Conservation (phyloP, 2,329 filamentous ascomycete genomes). For the Fusarium sp. region DNA sequence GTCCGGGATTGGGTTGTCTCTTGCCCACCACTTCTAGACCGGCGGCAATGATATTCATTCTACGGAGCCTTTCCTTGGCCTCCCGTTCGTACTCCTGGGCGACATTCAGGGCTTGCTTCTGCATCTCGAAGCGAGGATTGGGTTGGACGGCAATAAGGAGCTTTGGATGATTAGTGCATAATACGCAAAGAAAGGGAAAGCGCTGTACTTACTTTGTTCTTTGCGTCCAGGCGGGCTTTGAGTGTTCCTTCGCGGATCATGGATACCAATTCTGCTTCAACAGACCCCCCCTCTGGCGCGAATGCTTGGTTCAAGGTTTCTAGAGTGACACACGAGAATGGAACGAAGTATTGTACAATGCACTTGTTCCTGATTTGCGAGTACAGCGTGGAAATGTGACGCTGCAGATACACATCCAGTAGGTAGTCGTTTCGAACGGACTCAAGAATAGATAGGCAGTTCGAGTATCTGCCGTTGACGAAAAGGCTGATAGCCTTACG, state of each 20-base stretch:
- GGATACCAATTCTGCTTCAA: conserved; percentile 79
- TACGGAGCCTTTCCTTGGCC: conserved; percentile 79
- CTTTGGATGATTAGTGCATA: conserved; percentile 53
- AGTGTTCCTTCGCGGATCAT: conserved; percentile 82
- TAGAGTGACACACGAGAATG: conserved; percentile 89
- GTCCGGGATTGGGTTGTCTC: conserved; percentile 39
- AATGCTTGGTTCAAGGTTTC: conserved; percentile 84
- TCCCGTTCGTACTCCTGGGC: conserved; percentile 80
- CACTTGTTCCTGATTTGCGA: conserved; percentile 85
- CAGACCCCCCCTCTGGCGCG: conserved; percentile 69
- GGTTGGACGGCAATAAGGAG: conserved; percentile 79
- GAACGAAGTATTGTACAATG: conserved; percentile 91
- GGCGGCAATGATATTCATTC: conserved; percentile 80
- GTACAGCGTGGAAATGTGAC: conserved; percentile 78
- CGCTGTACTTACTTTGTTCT: conserved; percentile 71
- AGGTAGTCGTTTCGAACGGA: conserved; percentile 86
- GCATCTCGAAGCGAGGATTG: conserved; percentile 76
- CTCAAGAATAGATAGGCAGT: conserved; percentile 85
- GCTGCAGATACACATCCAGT: conserved; percentile 88
- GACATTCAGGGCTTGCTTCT: conserved; percentile 75
- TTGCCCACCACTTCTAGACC: conserved; percentile 73
- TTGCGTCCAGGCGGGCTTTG: conserved; percentile 85
- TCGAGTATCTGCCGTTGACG: conserved; percentile 88
- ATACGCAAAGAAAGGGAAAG: background rate
- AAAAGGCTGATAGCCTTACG: conserved; percentile 91